Evolutionary conservation across 257 asterid species (phyloP).

Genomic region (Fraxinus americana): DNA sequence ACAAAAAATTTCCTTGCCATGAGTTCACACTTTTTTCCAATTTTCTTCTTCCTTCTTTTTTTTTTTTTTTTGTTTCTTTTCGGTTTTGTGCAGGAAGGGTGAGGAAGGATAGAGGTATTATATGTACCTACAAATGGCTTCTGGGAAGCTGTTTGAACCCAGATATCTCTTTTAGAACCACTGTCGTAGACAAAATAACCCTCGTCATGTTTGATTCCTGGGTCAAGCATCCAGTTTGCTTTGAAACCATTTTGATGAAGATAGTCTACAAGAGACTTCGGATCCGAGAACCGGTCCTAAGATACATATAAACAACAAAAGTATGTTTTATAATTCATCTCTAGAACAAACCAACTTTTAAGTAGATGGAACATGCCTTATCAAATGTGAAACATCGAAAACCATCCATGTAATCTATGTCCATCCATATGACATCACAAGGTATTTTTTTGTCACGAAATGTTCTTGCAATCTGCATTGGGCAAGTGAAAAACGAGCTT

Average conservation of each 20-base stretch:
- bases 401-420: conserved; percentile 96
- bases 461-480: conserved; percentile 72
- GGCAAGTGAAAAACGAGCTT: conserved; percentile 14
- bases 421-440: conserved; percentile 99
- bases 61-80: neutral
- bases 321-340: conserved; percentile 6
- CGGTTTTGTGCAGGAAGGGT: neutral
- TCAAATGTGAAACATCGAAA: conserved; percentile 94
- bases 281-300: conserved; percentile 85
- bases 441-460: conserved; percentile 89
- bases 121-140: conserved; percentile 72
- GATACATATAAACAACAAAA: conserved; percentile 8
- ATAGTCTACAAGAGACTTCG: conserved; percentile 65
- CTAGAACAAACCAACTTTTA: conserved; percentile 1
- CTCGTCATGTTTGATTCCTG: conserved; percentile 82
- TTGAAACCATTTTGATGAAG: conserved; percentile 83
- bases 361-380: conserved; percentile 48
- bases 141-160: conserved; percentile 80
- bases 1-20: neutral
- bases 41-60: neutral
- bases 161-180: conserved; percentile 77
- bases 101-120: neutral
- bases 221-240: conserved; percentile 98
- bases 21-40: neutral
- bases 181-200: conserved; percentile 82